These are phyloP conservation scores for Alloteropsis semialata DNA, from an alignment of 176 grass and related monocot genomes.

Conservation along the genomic window DNA sequence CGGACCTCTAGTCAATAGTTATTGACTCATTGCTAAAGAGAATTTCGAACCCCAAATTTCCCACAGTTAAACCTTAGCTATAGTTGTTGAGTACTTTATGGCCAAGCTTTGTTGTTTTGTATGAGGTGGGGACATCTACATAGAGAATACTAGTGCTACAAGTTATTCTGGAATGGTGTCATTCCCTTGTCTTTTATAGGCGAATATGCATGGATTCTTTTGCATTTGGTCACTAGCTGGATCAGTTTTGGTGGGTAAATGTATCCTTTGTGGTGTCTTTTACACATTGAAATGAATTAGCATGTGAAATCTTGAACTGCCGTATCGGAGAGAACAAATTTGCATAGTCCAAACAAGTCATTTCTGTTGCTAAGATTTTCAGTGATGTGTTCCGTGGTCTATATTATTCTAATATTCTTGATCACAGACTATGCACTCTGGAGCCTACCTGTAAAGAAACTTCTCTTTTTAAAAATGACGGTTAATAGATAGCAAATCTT, in stretches of 20 bases:
- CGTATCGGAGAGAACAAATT: slow-evolving; percentile 4
- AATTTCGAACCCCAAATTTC: background rate
- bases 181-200: slow-evolving; percentile 18
- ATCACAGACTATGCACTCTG: background rate
- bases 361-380: background rate
- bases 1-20: background rate
- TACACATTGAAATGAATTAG: background rate
- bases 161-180: slow-evolving; percentile 5
- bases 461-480: background rate
- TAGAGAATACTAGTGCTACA: background rate
- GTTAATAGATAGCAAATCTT: background rate
- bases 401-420: background rate
- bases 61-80: background rate
- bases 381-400: background rate
- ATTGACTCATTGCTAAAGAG: background rate
- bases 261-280: background rate
- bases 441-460: slow-evolving; percentile 8
- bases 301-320: background rate
- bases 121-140: slow-evolving; percentile 24
- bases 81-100: slow-evolving; percentile 10
- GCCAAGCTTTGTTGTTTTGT: background rate
- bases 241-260: slow-evolving; percentile 14
- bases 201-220: slow-evolving; percentile 18
- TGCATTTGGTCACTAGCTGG: slow-evolving; percentile 14
- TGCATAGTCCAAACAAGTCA: background rate